phyloP scores from a whole-genome alignment of 2,329 filamentous ascomycete genomes.

The Scedosporium aurantiacum region DNA sequence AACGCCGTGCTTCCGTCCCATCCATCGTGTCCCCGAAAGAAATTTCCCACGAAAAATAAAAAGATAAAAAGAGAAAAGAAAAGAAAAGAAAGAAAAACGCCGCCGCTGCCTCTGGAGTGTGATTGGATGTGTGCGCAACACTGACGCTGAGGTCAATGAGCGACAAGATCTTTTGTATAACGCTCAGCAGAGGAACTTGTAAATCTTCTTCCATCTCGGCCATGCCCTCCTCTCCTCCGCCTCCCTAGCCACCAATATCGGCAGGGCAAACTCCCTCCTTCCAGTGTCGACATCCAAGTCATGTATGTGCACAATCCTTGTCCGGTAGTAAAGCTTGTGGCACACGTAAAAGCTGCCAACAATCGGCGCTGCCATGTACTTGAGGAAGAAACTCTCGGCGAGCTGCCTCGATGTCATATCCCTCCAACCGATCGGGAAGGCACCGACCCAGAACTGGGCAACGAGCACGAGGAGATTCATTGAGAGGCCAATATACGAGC shows the following conservation, averaged over 20 bases:
- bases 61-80: too few relatives aligned
- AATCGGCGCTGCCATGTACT: conserved; percentile 60
- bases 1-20: neutral
- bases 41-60: too few relatives aligned
- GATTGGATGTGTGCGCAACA: neutral
- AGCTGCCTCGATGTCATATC: conserved; percentile 31
- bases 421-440: conserved; percentile 57
- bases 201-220: conserved; percentile 67
- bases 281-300: conserved; percentile 87
- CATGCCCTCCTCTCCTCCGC: conserved; percentile 58
- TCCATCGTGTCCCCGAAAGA: neutral
- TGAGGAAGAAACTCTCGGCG: conserved; percentile 60
- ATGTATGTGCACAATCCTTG: conserved; percentile 50
- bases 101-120: too few relatives aligned
- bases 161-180: neutral
- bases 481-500: conserved; percentile 68
- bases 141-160: too few relatives aligned
- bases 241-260: conserved; percentile 70
- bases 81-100: too few relatives aligned
- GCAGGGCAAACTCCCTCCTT: conserved; percentile 72
- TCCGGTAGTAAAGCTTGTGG: conserved; percentile 68
- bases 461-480: conserved; percentile 68
- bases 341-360: conserved; percentile 55
- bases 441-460: conserved; percentile 81
- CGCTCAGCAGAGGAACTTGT: conserved; percentile 58